Conservation (phyloP, 768 basidiomycete species). For the Mycena sanguinolenta region DNA sequence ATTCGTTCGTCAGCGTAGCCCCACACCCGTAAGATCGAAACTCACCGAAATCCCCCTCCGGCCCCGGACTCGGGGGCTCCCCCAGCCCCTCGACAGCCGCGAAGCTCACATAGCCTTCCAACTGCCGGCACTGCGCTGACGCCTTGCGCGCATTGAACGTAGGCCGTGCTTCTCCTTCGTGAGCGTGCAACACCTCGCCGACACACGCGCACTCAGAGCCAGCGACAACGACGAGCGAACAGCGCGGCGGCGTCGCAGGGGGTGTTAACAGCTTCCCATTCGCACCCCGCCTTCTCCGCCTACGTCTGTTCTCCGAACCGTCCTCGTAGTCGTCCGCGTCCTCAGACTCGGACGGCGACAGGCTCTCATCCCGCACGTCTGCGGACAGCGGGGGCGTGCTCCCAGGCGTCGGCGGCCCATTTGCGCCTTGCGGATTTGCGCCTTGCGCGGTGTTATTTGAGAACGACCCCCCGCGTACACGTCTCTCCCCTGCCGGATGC, state of each 20-base stretch:
- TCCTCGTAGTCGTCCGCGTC: slow-evolving; percentile 41
- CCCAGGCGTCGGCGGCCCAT: slow-evolving; percentile 27
- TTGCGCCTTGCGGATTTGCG: not conserved
- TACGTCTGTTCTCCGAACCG: slow-evolving; percentile 10
- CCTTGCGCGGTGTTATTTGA: not conserved
- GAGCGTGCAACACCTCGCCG: not conserved
- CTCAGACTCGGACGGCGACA: slow-evolving; percentile 13
- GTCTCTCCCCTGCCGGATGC: not conserved
- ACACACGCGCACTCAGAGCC: slow-evolving; percentile 21
- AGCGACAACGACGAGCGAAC: slow-evolving; percentile 39
- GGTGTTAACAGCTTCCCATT: slow-evolving; percentile 38
- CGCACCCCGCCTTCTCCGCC: slow-evolving; percentile 36
- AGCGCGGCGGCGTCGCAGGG: slow-evolving; percentile 46
- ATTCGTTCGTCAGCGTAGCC: too few relatives aligned
- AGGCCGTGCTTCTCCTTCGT: slow-evolving; percentile 38
- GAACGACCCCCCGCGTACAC: not conserved
- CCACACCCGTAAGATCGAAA: not conserved
- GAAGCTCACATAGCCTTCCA: slow-evolving; percentile 79
- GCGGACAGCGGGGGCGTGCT: slow-evolving; percentile 36
- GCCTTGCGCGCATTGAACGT: slow-evolving; percentile 75
- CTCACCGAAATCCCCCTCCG: slow-evolving; percentile 18
- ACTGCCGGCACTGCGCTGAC: slow-evolving; percentile 65
- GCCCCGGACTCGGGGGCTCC: slow-evolving; percentile 55
- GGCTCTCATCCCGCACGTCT: slow-evolving; percentile 25
- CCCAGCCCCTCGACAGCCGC: slow-evolving; percentile 77